Base-by-base conservation (phyloP, 805 yeast genomes). In the Komagataella ulmi region DNA sequence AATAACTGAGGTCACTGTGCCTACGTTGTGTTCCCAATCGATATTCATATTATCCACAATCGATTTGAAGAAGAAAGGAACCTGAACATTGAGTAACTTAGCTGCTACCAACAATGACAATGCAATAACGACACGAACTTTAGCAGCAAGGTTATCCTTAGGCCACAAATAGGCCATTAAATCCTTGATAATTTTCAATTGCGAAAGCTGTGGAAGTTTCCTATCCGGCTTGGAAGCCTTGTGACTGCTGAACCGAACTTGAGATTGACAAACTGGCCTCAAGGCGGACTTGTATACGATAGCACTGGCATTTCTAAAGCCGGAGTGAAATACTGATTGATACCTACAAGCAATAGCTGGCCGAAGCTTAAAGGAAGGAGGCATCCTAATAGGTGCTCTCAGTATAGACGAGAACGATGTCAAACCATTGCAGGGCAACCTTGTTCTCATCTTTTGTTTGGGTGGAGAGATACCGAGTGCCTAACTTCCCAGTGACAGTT, bases 11-110 rank as follows among this genome's bases (percentile, higher is more conserved):
- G 89, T 75, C 0, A 83, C 71, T 2, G 82, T 79, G 1, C 88
- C 85, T n/a, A 73, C 64, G 40, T 80, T 74, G 17, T 73, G 67
- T 5, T 72, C 69, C 95, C 96, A 88, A 59, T 89, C 96, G 23
- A 90, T 76, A 62, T 91, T 93, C 97, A 91, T 90, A 10, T 81
- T 79, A 68, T 93, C 98, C 48, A 93, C 81, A 50, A 88, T 91
- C 30, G 79, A 74, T 58, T 86, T 93, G 75, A 93, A 93, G 66
- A 80, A 90, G 63, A 93, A 89, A 0, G 99, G 99, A 5, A 93
- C 99, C 65, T 93, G 96, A 4, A 93, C 96, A 64, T 90, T 93
- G 44, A 93, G 71, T 6, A 93, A 62, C 64, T 93, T 93, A 17
- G 97, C 85, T 0, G 81, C 80, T 3, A 93, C 76, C 54, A 93